Evolutionary conservation across 225 moss, liverwort and hornwort genomes (phyloP).

Genomic region (Antitrichia curtipendula): DNA sequence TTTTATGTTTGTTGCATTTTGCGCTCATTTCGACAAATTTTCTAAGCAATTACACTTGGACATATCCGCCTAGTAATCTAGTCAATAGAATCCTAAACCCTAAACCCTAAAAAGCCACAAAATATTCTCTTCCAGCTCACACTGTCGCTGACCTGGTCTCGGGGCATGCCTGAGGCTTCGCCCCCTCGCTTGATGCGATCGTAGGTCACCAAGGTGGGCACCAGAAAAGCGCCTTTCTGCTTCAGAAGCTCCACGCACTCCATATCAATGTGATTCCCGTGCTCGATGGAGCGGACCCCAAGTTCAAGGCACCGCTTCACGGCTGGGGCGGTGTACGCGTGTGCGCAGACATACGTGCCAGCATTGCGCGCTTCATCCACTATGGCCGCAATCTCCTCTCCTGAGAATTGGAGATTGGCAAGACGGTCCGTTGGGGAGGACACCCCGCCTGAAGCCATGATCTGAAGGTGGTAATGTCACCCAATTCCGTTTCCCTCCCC

Average conservation of each 20-base stretch:
- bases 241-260: conserved; percentile 41
- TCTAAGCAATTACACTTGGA: not conserved
- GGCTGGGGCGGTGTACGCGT: conserved; percentile 49
- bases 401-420: conserved; percentile 45
- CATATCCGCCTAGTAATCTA: not conserved
- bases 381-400: conserved; percentile 38
- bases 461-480: not conserved
- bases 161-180: conserved; percentile 45
- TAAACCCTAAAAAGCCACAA: no score
- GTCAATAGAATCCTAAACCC: no score
- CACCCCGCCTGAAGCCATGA: conserved; percentile 63
- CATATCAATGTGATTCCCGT: conserved; percentile 45
- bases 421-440: conserved; percentile 49
- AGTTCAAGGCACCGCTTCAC: conserved; percentile 47
- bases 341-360: conserved; percentile 45
- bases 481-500: not conserved
- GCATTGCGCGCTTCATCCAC: conserved; percentile 50
- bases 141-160: conserved; percentile 9
- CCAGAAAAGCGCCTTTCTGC: conserved; percentile 22
- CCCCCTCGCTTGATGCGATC: conserved; percentile 38
- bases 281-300: conserved; percentile 58
- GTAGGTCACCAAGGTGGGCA: conserved; percentile 58
- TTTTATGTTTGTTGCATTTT: not conserved
- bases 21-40: not conserved
- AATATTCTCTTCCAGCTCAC: not conserved